Conservation (phyloP, 139 green algal species). For the Ostreobium quekettii region DNA sequence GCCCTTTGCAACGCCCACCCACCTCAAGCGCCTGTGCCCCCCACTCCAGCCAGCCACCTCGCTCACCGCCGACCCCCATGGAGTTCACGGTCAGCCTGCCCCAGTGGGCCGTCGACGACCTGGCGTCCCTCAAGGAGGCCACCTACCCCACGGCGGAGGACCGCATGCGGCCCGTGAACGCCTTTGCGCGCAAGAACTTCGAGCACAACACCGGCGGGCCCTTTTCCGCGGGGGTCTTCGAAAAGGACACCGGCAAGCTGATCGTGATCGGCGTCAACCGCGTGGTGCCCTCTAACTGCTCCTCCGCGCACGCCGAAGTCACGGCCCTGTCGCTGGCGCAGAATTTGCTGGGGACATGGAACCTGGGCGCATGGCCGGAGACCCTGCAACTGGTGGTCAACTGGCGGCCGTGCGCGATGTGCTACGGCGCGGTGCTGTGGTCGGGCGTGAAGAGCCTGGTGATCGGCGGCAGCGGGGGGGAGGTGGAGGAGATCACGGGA, state of each 20-base stretch:
- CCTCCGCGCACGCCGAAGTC: conserved; percentile 12
- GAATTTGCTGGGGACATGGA: not conserved
- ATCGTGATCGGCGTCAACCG: conserved; percentile 9
- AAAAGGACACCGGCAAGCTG: conserved; percentile 9
- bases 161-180: not conserved
- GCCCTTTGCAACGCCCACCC: too few species aligned
- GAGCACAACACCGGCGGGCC: conserved; percentile 8
- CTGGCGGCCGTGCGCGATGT: conserved; percentile 12
- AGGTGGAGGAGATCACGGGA: conserved; percentile 11
- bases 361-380: not conserved
- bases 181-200: not conserved
- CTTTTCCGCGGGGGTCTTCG: conserved; percentile 7
- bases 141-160: not conserved
- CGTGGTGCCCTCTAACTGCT: conserved; percentile 10
- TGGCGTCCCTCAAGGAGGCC: not conserved
- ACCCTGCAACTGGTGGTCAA: conserved; percentile 5
- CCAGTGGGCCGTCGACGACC: conserved; percentile 6
- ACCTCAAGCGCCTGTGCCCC: too few species aligned
- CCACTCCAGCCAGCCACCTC: too few species aligned
- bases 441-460: not conserved
- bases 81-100: conserved; percentile 11
- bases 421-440: conserved; percentile 13
- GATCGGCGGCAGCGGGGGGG: not conserved
- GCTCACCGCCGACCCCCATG: too few species aligned
- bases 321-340: not conserved